These are phyloP conservation scores for Croton laevigatus DNA, from an alignment of 441 rosid genomes.

Conservation along the genomic window DNA sequence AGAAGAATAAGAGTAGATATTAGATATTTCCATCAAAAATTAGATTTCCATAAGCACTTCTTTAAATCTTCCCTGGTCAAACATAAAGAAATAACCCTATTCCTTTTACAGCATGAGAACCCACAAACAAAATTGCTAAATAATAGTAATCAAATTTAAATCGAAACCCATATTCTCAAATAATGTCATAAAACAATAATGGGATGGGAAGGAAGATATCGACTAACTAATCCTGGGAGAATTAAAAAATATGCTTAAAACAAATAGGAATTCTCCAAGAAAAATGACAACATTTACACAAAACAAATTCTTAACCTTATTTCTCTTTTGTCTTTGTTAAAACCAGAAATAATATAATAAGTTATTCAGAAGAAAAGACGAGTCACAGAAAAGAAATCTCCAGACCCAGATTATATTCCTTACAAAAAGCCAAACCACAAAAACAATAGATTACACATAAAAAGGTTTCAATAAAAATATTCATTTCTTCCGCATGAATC, in stretches of 20 bases:
- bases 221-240: not conserved
- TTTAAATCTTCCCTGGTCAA: not conserved
- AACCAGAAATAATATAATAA: not conserved
- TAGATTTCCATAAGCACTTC: not conserved
- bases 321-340: constrained; percentile 17
- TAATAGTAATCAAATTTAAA: not conserved
- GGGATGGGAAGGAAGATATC: not conserved
- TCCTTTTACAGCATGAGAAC: not conserved
- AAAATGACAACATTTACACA: not conserved
- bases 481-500: not conserved
- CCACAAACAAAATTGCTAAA: not conserved
- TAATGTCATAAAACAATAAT: not conserved
- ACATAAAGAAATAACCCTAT: not conserved
- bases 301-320: not conserved
- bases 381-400: constrained; percentile 12
- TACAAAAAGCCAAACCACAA: constrained; percentile 5
- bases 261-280: not conserved
- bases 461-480: not conserved
- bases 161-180: not conserved
- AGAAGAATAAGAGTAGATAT: not conserved
- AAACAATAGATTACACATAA: not conserved
- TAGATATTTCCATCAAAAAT: not conserved
- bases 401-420: constrained; percentile 12
- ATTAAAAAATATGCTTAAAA: not conserved
- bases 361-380: not conserved